Evolutionary conservation across 768 basidiomycete genomes (phyloP), one percentile per base, ranked within the genome.

Genomic region (Hericium erinaceus): DNA sequence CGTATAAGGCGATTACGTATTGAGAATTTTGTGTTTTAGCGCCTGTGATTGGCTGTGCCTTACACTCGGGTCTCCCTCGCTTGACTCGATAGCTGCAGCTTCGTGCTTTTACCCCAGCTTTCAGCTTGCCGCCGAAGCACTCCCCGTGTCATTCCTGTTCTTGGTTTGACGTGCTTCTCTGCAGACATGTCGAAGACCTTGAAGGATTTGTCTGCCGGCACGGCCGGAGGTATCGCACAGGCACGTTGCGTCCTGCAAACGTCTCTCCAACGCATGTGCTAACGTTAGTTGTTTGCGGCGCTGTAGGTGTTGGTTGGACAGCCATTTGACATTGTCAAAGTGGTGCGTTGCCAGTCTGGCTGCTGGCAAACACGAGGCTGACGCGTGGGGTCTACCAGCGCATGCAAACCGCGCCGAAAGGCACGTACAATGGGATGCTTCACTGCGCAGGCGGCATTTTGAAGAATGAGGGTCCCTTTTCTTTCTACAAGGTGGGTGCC

Each of bases 321-420:
- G 70, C 94, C 94, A 12, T 98, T 98, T 71, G 94, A 98, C 71
- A 94, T 95, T 62, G 90, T 94, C 74, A 97, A 97, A 85, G 91
- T 94, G 74, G 91, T 92, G 68, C 68, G 89, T 82, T 39, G 52
- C 55, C 18, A 38, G 13, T 8, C 9, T 10, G 33, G 55, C 24
- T 54, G 56, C 57, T 38, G 60, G 48, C 56, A 18, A 39, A 39
- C 39, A 54, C 22, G 41, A 33, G 33, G 33, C 33, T 33, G 33
- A 33, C 33, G 33, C 1, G 9, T 33, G 33, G 33, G 7, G 39
- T 46, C 9, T 20, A 24, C 22, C 24, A 93, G 92, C 84, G 94
- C 59, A 93, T 95, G 86, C 94, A 98, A 83, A 95, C 94, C 11
- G 80, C 93, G 24, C 80, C 94, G 40, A 83, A 84, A 67, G 94